Conservation (phyloP, 441 rosid species). For the Theobroma grandiflorum region DNA sequence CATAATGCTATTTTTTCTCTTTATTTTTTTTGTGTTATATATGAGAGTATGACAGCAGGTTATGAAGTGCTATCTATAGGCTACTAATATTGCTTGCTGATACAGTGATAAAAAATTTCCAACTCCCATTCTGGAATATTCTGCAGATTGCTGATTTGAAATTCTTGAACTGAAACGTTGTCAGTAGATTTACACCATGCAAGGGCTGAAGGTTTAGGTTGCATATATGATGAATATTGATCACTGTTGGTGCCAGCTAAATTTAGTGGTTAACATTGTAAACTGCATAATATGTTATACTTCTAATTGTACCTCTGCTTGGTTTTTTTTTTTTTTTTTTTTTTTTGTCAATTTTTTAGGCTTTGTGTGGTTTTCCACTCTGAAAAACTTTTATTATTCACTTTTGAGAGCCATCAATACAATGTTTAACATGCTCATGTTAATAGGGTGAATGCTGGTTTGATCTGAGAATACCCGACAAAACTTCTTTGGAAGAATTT, state of each 20-base stretch:
- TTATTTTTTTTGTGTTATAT: not conserved
- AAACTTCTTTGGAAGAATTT: conserved; percentile 5
- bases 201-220: not conserved
- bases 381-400: not conserved
- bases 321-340: not conserved
- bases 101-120: not conserved
- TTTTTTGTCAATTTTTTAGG: not conserved
- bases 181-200: not conserved
- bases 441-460: conserved; percentile 40
- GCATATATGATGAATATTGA: not conserved
- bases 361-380: not conserved
- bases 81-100: not conserved
- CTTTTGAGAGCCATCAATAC: not conserved
- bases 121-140: not conserved
- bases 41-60: not conserved
- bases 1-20: not conserved
- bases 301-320: not conserved
- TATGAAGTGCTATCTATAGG: not conserved
- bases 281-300: not conserved
- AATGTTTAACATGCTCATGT: not conserved
- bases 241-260: not conserved
- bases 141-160: not conserved
- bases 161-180: not conserved
- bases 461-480: conserved; percentile 18
- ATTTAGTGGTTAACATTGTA: not conserved